These are phyloP conservation scores for Solanum tacnaense DNA, from an alignment of 257 asterid genomes.

Conservation along the genomic window DNA sequence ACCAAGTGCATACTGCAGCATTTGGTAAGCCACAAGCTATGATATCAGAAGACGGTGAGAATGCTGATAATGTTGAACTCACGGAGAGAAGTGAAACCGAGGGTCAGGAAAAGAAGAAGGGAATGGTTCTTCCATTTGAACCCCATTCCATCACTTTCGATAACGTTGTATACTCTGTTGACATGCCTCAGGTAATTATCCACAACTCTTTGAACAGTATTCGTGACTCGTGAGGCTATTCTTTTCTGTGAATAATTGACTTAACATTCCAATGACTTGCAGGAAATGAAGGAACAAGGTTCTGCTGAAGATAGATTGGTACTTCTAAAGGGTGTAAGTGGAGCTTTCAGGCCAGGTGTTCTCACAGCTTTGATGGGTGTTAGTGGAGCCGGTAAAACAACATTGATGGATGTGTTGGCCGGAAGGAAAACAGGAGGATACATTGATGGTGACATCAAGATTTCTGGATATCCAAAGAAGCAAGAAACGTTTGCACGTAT, in stretches of 20 bases:
- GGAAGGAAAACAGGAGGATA: constrained; percentile 81
- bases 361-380: constrained; percentile 84
- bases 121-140: constrained; percentile 92
- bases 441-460: constrained; percentile 47
- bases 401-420: constrained; percentile 71
- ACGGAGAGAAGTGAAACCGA: constrained; percentile 2
- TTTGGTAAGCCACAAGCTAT: constrained; percentile 47
- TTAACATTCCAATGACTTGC: neutral
- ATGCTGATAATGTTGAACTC: neutral
- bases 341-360: constrained; percentile 77
- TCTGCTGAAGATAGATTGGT: constrained; percentile 30
- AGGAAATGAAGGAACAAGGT: constrained; percentile 73
- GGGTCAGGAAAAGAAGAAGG: constrained; percentile 24
- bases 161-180: constrained; percentile 61
- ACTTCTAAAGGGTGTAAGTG: constrained; percentile 59
- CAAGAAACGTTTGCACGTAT: constrained; percentile 71
- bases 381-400: constrained; percentile 85
- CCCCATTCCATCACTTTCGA: constrained; percentile 84
- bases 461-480: constrained; percentile 65
- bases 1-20: constrained; percentile 23
- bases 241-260: neutral
- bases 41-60: constrained; percentile 26
- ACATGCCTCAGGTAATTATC: constrained; percentile 62
- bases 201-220: no score
- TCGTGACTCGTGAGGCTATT: neutral